Conservation (phyloP, 2,329 filamentous ascomycete genomes). For the Fusarium paranaense region DNA sequence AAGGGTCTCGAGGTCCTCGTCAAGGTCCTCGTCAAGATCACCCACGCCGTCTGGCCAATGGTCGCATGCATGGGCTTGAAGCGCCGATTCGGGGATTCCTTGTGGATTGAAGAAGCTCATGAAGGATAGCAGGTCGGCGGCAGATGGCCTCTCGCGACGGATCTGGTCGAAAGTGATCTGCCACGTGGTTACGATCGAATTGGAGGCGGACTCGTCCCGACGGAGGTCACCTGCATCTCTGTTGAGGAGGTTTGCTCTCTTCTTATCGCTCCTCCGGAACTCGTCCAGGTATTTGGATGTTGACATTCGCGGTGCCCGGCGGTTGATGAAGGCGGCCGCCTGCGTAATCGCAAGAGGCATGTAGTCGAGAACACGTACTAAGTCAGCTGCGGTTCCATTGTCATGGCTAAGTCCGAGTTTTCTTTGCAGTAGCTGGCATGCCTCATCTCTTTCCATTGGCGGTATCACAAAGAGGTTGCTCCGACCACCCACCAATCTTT, state of each 20-base stretch:
- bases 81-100: not conserved
- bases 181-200: constrained; percentile 10
- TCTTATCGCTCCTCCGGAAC: constrained; percentile 43
- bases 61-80: not conserved
- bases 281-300: constrained; percentile 46
- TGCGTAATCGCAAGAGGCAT: constrained; percentile 48
- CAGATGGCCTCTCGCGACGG: not conserved
- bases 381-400: constrained; percentile 1
- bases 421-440: constrained; percentile 18
- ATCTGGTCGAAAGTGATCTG: constrained; percentile 19
- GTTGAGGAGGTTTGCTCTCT: constrained; percentile 41
- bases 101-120: constrained; percentile 19
- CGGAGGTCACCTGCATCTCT: constrained; percentile 39
- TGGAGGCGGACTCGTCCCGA: constrained; percentile 1
- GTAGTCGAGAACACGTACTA: constrained; percentile 38
- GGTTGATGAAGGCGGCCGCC: constrained; percentile 44
- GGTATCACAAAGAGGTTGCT: not conserved
- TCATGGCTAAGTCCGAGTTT: constrained; percentile 8
- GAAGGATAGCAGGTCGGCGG: constrained; percentile 12
- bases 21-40: not conserved
- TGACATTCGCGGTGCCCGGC: constrained; percentile 31
- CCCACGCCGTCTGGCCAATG: not conserved
- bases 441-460: constrained; percentile 23
- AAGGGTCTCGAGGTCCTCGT: not conserved
- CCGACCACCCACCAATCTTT: too few species aligned